phyloP scores from a whole-genome alignment of 2,329 filamentous ascomycete genomes.

The Ustilaginoidea virens region DNA sequence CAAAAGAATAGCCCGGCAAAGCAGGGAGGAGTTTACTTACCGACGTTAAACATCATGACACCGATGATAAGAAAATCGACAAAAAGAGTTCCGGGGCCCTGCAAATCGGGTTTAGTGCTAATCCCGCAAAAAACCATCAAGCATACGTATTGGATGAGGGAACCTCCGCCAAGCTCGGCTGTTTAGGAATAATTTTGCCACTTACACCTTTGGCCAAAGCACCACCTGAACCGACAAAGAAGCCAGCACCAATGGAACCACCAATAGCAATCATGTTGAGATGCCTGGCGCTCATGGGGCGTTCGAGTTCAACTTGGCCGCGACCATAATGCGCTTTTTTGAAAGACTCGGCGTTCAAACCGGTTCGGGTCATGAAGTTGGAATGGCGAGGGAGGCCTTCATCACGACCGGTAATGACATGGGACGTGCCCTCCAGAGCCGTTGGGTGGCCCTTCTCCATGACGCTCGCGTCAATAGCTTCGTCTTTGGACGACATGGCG shows the following conservation, averaged over 20 bases:
- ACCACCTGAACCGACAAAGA: slow-evolving; percentile 44
- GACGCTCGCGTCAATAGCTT: slow-evolving; percentile 5
- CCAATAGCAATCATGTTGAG: slow-evolving; percentile 47
- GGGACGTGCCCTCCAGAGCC: slow-evolving; percentile 7
- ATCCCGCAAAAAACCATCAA: slow-evolving; percentile 45
- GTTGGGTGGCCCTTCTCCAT: slow-evolving; percentile 9
- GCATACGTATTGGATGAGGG: too few species aligned
- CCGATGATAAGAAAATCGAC: slow-evolving; percentile 1
- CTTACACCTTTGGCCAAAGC: slow-evolving; percentile 36
- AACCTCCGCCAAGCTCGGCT: too few species aligned
- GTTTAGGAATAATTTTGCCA: slow-evolving; percentile 4
- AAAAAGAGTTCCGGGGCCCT: not conserved
- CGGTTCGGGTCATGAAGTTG: slow-evolving; percentile 21
- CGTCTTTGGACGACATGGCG: slow-evolving; percentile 9
- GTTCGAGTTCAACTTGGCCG: slow-evolving; percentile 21
- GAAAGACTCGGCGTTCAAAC: slow-evolving; percentile 23
- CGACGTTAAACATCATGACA: slow-evolving; percentile 4
- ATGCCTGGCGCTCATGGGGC: slow-evolving; percentile 35
- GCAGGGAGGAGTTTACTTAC: slow-evolving; percentile 12
- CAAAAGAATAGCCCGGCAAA: not conserved
- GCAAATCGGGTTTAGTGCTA: too few species aligned
- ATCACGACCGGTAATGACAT: slow-evolving; percentile 6
- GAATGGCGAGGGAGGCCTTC: slow-evolving; percentile 10
- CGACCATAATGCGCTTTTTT: slow-evolving; percentile 18
- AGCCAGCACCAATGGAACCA: slow-evolving; percentile 46